A percentile compares a stretch with the other conserved stretches of the same genome.
Conservation (phyloP, 2,329 filamentous ascomycete genomes). For the Scortechinia acanthostroma region DNA sequence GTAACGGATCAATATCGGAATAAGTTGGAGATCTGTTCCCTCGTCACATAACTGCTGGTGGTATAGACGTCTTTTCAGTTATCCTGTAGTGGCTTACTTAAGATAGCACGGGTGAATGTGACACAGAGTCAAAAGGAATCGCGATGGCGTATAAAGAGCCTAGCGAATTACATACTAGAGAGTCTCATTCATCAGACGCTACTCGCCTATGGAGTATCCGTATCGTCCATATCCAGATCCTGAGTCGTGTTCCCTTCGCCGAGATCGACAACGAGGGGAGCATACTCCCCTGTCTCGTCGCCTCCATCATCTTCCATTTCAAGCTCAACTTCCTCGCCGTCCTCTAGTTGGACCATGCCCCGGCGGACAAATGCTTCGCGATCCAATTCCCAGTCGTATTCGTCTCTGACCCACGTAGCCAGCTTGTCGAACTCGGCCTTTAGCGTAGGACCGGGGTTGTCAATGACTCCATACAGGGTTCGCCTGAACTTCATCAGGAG, state of each 20-base stretch:
- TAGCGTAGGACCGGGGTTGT: slow-evolving; percentile 22
- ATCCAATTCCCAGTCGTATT: slow-evolving; percentile 49
- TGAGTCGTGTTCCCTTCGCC: slow-evolving; percentile 6
- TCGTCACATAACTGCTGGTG: no score
- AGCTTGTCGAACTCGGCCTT: slow-evolving; percentile 43
- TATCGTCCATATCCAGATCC: no score
- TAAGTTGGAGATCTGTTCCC: no score
- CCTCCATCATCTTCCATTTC: slow-evolving; percentile 48
- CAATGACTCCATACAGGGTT: slow-evolving; percentile 35
- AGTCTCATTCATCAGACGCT: no score
- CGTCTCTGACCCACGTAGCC: slow-evolving; percentile 40
- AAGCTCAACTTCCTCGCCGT: slow-evolving; percentile 55
- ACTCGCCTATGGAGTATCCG: no score
- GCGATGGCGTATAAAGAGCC: no score
- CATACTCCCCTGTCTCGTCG: slow-evolving; percentile 59
- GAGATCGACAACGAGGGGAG: slow-evolving; percentile 50
- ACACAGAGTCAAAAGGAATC: no score
- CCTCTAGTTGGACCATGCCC: slow-evolving; percentile 52
- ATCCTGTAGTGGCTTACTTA: no score
- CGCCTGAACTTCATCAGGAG: slow-evolving; percentile 42
- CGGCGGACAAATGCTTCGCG: slow-evolving; percentile 40
- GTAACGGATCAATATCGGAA: no score
- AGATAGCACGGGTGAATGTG: no score
- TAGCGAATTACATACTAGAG: no score
- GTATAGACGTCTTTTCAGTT: no score